Conservation (phyloP, 169 alveolate genomes). For the Eimeria necatrix region DNA sequence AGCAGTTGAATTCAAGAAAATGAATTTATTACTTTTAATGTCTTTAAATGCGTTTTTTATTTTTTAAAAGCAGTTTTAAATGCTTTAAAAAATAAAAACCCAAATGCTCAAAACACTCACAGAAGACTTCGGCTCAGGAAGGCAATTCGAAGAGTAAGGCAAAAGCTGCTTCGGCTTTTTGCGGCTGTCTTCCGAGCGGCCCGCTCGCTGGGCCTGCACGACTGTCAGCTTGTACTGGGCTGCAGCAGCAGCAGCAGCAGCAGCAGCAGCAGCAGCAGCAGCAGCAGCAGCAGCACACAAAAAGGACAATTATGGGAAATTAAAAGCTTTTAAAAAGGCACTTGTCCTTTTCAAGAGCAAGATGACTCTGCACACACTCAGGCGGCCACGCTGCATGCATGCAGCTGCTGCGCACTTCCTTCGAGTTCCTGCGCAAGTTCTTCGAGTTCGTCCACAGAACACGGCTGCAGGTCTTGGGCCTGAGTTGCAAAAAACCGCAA, state of each 20-base stretch:
- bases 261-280: conserved; percentile 15
- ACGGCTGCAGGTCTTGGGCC: conserved; percentile 76
- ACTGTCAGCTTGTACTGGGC: conserved; percentile 80
- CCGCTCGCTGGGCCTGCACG: conserved; percentile 80
- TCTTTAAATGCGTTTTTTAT: no score
- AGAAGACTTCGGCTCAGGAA: conserved; percentile 80
- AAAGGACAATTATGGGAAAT: not conserved
- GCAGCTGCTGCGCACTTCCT: conserved; percentile 63
- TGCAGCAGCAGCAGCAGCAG: conserved; percentile 9
- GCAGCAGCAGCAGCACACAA: not conserved
- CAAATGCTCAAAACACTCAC: conserved; percentile 2
- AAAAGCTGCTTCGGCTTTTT: conserved; percentile 79
- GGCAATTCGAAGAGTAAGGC: conserved; percentile 80
- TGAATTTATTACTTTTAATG: no score
- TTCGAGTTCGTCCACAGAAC: conserved; percentile 80
- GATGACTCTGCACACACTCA: not conserved
- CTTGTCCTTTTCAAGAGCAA: not conserved
- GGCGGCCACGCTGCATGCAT: no score
- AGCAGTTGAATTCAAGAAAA: no score
- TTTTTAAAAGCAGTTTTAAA: no score
- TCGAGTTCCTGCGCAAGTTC: conserved; percentile 81
- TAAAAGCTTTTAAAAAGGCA: no score
- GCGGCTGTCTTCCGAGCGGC: conserved; percentile 60
- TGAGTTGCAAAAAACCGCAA: not conserved
- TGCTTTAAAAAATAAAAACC: no score